A percentile compares a stretch with the other conserved stretches of the same genome.
Conservation (phyloP, 208 protist genomes). For the Naegleria lovaniensis region DNA sequence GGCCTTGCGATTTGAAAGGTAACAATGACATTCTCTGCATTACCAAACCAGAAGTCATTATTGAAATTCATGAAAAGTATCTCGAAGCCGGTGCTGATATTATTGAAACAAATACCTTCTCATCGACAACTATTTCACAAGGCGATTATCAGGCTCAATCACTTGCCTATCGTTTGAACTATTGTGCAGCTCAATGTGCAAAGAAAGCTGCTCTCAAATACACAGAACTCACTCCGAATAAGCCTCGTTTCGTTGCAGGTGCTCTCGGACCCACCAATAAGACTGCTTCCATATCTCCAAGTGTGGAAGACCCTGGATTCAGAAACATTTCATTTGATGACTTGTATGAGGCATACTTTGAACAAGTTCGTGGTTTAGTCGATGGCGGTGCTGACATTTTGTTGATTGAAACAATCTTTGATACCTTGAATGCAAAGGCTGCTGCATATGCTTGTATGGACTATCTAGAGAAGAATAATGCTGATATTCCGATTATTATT, state of each 20-base stretch:
- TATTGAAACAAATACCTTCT: constrained; percentile 95
- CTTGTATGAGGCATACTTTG: constrained; percentile 75
- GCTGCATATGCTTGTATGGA: constrained; percentile 82
- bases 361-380: constrained; percentile 76
- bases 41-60: constrained; percentile 80
- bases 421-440: constrained; percentile 76
- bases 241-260: constrained; percentile 81
- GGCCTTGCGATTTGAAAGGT: constrained; percentile 79
- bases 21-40: constrained; percentile 92
- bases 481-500: constrained; percentile 57
- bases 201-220: constrained; percentile 53
- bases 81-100: constrained; percentile 85
- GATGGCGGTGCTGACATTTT: constrained; percentile 88
- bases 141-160: constrained; percentile 82
- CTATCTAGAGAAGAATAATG: constrained; percentile 61
- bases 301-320: constrained; percentile 78
- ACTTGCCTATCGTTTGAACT: constrained; percentile 74
- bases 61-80: constrained; percentile 78
- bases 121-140: constrained; percentile 76
- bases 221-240: constrained; percentile 38
- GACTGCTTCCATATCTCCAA: constrained; percentile 85
- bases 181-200: constrained; percentile 59
- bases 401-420: constrained; percentile 92
- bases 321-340: constrained; percentile 84
- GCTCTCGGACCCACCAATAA: constrained; percentile 88